Evolutionary conservation across 164 flowering plant genomes (phyloP).

Genomic region (Platanus orientalis): DNA sequence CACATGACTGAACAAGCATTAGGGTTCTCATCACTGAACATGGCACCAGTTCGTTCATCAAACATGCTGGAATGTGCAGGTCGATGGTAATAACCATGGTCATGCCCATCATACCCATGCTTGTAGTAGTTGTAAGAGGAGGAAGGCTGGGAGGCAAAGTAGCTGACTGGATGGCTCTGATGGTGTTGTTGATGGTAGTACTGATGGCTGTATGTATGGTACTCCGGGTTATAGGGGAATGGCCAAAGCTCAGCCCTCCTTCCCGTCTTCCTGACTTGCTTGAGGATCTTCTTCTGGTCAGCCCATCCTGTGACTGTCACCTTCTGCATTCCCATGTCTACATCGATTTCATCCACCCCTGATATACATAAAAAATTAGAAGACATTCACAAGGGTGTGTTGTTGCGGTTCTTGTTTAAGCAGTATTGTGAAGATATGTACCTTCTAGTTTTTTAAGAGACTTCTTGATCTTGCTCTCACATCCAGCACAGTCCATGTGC

Average conservation of each 20-base stretch:
- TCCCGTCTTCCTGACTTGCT: slow-evolving; percentile 66
- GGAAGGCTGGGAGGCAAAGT: slow-evolving; percentile 25
- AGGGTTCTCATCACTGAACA: slow-evolving; percentile 77
- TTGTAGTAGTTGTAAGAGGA: slow-evolving; percentile 56
- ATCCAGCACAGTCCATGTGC: slow-evolving; percentile 72
- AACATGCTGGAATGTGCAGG: slow-evolving; percentile 32
- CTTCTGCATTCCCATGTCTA: slow-evolving; percentile 68
- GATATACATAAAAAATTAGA: background rate
- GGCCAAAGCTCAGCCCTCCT: slow-evolving; percentile 76
- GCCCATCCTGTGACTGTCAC: slow-evolving; percentile 79
- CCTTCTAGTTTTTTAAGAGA: slow-evolving; percentile 59
- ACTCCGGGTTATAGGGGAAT: slow-evolving; percentile 53
- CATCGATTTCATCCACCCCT: slow-evolving; percentile 64
- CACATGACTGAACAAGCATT: slow-evolving; percentile 69
- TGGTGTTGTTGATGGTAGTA: slow-evolving; percentile 31
- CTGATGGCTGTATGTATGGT: slow-evolving; percentile 23
- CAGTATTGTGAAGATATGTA: too few relatives aligned
- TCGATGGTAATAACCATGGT: slow-evolving; percentile 38
- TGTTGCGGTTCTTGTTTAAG: background rate
- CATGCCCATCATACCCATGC: slow-evolving; percentile 56
- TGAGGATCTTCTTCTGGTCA: slow-evolving; percentile 54
- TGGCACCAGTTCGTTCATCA: slow-evolving; percentile 30
- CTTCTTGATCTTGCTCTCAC: slow-evolving; percentile 58
- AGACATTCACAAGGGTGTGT: too few relatives aligned
- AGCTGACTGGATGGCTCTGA: slow-evolving; percentile 10